These are phyloP conservation scores for Trichosporon inkin DNA, from an alignment of 1,284 basidiomycete genomes.

Conservation along the genomic window DNA sequence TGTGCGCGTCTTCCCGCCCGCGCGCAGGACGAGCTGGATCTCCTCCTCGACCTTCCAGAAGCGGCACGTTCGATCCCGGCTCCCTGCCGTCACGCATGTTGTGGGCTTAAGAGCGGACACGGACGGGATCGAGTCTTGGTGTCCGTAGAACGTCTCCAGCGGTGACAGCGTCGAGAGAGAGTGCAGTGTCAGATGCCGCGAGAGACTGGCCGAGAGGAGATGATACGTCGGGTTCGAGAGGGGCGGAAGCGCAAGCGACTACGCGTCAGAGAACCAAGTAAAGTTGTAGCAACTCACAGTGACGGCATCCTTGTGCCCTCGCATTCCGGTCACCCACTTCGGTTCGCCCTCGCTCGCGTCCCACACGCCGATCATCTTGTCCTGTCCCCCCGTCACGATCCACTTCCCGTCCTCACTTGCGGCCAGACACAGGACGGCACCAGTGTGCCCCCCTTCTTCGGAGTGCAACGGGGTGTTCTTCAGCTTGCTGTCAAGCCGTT, in stretches of 20 bases:
- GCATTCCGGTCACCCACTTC: slow-evolving; percentile 71
- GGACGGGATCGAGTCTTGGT: slow-evolving; percentile 80
- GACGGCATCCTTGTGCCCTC: slow-evolving; percentile 79
- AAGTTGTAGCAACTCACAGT: slow-evolving; percentile 58
- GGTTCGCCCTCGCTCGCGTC: slow-evolving; percentile 60
- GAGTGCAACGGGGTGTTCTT: slow-evolving; percentile 17
- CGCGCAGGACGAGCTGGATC: slow-evolving; percentile 90
- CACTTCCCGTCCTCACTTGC: slow-evolving; percentile 79
- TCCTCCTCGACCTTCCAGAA: slow-evolving; percentile 98
- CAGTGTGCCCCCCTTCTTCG: slow-evolving; percentile 69
- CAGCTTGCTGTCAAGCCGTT: slow-evolving; percentile 59
- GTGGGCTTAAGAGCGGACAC: slow-evolving; percentile 79
- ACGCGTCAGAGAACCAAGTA: slow-evolving; percentile 10
- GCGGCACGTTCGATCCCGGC: slow-evolving; percentile 82
- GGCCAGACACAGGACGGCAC: slow-evolving; percentile 77
- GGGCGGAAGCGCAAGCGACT: slow-evolving; percentile 77
- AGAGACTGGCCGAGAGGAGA: slow-evolving; percentile 81
- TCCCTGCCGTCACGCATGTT: slow-evolving; percentile 80
- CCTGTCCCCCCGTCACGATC: slow-evolving; percentile 81
- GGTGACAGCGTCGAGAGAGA: slow-evolving; percentile 82
- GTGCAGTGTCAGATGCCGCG: slow-evolving; percentile 88
- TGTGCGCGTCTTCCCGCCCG: slow-evolving; percentile 65
- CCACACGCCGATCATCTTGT: slow-evolving; percentile 78
- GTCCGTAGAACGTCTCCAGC: slow-evolving; percentile 94
- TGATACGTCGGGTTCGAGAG: slow-evolving; percentile 62